A percentile compares a stretch with the other conserved stretches of the same genome.
Conservation (phyloP, 2,329 filamentous ascomycete species). For the Colletotrichum caudatum region DNA sequence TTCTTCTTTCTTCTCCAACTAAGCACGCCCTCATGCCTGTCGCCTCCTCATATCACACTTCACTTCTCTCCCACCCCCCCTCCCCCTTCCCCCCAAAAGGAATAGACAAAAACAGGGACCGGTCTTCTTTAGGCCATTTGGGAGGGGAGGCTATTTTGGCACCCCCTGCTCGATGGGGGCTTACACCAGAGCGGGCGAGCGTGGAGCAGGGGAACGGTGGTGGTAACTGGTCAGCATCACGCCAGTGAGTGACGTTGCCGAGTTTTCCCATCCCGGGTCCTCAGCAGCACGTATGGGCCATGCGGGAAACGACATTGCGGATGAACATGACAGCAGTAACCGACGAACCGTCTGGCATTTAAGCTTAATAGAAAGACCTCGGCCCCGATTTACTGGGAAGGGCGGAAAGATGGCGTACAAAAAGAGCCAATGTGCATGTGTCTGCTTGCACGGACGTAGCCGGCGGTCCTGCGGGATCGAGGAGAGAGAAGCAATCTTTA, state of each 20-base stretch:
- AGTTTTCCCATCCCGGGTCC: constrained; percentile 31
- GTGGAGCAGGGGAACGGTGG: neutral
- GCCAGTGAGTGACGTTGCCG: constrained; percentile 12
- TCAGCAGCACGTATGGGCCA: constrained; percentile 30
- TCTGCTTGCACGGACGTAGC: neutral
- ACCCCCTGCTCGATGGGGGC: neutral
- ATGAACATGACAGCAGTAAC: constrained; percentile 16
- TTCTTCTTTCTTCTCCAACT: neutral
- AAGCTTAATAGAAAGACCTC: constrained; percentile 35
- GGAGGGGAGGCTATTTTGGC: neutral
- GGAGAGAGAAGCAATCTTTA: constrained; percentile 14
- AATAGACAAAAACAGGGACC: constrained; percentile 18
- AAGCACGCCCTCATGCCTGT: neutral
- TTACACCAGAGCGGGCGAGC: neutral
- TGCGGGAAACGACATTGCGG: constrained; percentile 27
- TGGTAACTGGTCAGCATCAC: constrained; percentile 9
- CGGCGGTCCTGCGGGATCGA: neutral
- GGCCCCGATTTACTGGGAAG: constrained; percentile 5
- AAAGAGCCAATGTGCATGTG: neutral
- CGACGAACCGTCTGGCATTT: constrained; percentile 26
- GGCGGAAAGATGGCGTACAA: neutral
- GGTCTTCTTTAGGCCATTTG: neutral
- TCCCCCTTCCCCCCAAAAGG: too few relatives aligned
- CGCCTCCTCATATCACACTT: neutral
- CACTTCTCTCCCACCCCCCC: constrained; percentile 1